These are phyloP conservation scores for Backusella morwellensis DNA, from an alignment of 192 early-diverging fungal species.

Conservation along the genomic window DNA sequence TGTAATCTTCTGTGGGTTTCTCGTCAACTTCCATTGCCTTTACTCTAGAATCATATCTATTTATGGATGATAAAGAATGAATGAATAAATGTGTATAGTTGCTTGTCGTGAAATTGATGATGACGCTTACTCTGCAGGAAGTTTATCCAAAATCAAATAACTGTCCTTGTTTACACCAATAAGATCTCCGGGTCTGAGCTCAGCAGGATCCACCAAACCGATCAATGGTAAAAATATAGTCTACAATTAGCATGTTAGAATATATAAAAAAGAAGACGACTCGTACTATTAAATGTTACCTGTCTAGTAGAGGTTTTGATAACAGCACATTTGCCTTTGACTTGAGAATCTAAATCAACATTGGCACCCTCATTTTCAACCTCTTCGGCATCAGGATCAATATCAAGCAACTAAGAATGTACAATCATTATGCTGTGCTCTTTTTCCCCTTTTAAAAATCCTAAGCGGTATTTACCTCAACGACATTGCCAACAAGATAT, in stretches of 20 bases:
- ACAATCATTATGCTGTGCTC: not conserved
- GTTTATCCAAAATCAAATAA: constrained; percentile 91
- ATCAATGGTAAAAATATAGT: constrained; percentile 97
- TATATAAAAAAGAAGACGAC: not conserved
- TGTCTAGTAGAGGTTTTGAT: constrained; percentile 94
- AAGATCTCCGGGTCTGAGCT: constrained; percentile 92
- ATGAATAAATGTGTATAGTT: not conserved
- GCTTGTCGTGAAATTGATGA: not conserved
- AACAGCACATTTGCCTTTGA: constrained; percentile 96
- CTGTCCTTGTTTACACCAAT: constrained; percentile 99
- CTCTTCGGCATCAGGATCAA: constrained; percentile 85
- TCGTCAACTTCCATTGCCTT: constrained; percentile 99
- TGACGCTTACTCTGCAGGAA: constrained; percentile 84
- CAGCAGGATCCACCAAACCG: constrained; percentile 87
- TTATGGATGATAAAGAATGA: not conserved
- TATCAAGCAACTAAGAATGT: constrained; percentile 71
- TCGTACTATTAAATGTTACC: constrained; percentile 41
- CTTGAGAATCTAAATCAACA: constrained; percentile 88
- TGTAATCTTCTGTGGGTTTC: constrained; percentile 97
- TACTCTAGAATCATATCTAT: constrained; percentile 92
- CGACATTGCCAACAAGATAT: constrained; percentile 94
- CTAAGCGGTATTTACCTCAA: constrained; percentile 63
- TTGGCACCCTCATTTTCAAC: constrained; percentile 95
- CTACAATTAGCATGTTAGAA: constrained; percentile 32
- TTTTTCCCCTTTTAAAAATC: not conserved